A percentile compares a stretch with the other conserved stretches of the same genome.
phyloP scores from a whole-genome alignment of 208 protist genomes.

The Acanthamoeba sp. region DNA sequence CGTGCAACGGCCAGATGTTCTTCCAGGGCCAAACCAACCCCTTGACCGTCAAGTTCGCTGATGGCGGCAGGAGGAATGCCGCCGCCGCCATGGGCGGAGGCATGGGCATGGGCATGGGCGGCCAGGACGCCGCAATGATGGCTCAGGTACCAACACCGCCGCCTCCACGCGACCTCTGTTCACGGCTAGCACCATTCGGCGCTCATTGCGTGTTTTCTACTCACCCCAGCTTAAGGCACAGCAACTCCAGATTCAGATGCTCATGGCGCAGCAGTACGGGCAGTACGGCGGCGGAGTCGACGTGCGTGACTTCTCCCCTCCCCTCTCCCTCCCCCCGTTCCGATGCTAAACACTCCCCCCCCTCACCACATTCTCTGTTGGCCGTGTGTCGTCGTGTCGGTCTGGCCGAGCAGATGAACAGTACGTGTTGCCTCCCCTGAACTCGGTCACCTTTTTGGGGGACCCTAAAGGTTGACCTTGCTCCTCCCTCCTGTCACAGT shows the following conservation, averaged over 20 bases:
- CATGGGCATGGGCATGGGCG: conserved; percentile 11
- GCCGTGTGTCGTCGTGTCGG: neutral
- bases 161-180: neutral
- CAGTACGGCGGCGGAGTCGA: conserved; percentile 21
- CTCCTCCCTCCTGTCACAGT: conserved; percentile 18
- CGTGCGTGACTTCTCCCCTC: no score
- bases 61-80: conserved; percentile 79
- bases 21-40: conserved; percentile 70
- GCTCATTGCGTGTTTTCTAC: neutral
- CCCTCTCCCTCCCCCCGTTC: no score
- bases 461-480: no score
- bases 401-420: conserved; percentile 41
- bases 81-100: neutral
- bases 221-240: neutral
- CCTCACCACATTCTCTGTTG: no score
- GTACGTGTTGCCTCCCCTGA: neutral
- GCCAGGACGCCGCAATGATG: conserved; percentile 5
- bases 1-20: conserved; percentile 76
- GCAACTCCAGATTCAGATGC: conserved; percentile 34
- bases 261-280: conserved; percentile 21
- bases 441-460: no score
- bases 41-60: conserved; percentile 84
- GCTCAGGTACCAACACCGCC: neutral
- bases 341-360: no score
- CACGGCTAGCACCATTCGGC: neutral